Conservation (phyloP, 768 basidiomycete species). For the Boletus subparvulus region DNA sequence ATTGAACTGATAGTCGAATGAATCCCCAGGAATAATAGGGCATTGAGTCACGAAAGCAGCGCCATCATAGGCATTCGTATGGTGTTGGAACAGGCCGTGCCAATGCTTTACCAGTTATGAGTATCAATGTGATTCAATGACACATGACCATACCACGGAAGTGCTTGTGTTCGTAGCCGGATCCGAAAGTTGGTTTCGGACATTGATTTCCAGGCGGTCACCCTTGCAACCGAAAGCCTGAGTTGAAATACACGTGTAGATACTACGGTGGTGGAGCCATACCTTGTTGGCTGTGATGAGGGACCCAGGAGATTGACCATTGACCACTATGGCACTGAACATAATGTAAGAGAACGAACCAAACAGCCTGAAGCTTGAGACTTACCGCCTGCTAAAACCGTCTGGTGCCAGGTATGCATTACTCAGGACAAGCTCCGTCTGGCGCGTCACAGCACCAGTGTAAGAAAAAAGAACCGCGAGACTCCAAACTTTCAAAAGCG, state of each 20-base stretch:
- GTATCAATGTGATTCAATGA: not conserved
- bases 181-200: slow-evolving; percentile 40
- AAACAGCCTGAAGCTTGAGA: not conserved
- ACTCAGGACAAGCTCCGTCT: slow-evolving; percentile 32
- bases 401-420: slow-evolving; percentile 46
- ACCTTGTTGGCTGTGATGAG: slow-evolving; percentile 43
- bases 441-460: slow-evolving; percentile 10
- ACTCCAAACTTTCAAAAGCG: slow-evolving; percentile 5
- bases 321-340: slow-evolving; percentile 39
- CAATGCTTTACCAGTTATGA: slow-evolving; percentile 33
- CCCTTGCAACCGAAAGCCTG: slow-evolving; percentile 28
- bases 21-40: slow-evolving; percentile 39
- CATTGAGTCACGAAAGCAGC: slow-evolving; percentile 48
- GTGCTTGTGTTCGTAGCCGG: slow-evolving; percentile 40
- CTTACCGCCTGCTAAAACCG: slow-evolving; percentile 37
- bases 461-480: slow-evolving; percentile 10
- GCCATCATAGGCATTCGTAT: slow-evolving; percentile 46
- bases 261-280: not conserved
- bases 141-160: slow-evolving; percentile 36
- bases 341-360: slow-evolving; percentile 4
- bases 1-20: slow-evolving; percentile 40
- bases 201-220: slow-evolving; percentile 41
- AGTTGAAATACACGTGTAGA: not conserved
- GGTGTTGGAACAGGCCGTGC: slow-evolving; percentile 48
- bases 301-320: slow-evolving; percentile 41